Conservation (phyloP, 129 eudicot genomes). For the Flaveria bidentis region DNA sequence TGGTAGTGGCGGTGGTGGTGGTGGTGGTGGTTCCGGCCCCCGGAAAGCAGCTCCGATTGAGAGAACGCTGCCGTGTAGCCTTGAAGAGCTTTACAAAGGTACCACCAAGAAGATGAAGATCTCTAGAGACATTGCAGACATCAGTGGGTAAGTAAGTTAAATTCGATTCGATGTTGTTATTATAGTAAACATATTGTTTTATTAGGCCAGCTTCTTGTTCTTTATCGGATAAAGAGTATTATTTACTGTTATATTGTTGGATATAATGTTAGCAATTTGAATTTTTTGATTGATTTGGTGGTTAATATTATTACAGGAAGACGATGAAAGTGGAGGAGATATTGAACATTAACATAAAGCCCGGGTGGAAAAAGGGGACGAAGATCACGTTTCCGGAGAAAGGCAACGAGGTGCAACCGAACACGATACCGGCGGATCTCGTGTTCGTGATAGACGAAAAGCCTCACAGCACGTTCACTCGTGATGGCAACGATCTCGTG, state of each 20-base stretch:
- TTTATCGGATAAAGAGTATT: too few relatives aligned
- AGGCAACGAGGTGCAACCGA: constrained; percentile 50
- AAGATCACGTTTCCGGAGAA: constrained; percentile 58
- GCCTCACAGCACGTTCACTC: constrained; percentile 44
- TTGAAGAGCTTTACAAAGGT: constrained; percentile 67
- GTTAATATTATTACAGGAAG: constrained; percentile 36
- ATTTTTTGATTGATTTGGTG: neutral
- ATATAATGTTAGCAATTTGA: too few relatives aligned
- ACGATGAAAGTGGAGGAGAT: constrained; percentile 50
- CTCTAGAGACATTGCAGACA: constrained; percentile 56
- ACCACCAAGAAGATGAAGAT: constrained; percentile 69
- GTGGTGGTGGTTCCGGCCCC: constrained; percentile 39
- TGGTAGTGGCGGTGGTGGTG: constrained; percentile 19
- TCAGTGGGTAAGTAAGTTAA: constrained; percentile 43
- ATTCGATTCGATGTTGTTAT: too few relatives aligned
- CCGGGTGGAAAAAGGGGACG: constrained; percentile 68
- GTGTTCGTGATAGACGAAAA: constrained; percentile 53
- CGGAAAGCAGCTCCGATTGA: constrained; percentile 58
- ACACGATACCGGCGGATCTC: constrained; percentile 41
- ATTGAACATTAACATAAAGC: constrained; percentile 52
- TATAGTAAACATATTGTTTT: too few relatives aligned
- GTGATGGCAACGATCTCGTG: constrained; percentile 51
- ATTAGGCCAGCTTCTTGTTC: too few relatives aligned
- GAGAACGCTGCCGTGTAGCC: constrained; percentile 51
- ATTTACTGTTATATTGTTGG: too few relatives aligned